A percentile compares a stretch with the other conserved stretches of the same genome.
Evolutionary conservation across 176 grass and related monocot species (phyloP).

Genomic region (Eragrostis curvula): DNA sequence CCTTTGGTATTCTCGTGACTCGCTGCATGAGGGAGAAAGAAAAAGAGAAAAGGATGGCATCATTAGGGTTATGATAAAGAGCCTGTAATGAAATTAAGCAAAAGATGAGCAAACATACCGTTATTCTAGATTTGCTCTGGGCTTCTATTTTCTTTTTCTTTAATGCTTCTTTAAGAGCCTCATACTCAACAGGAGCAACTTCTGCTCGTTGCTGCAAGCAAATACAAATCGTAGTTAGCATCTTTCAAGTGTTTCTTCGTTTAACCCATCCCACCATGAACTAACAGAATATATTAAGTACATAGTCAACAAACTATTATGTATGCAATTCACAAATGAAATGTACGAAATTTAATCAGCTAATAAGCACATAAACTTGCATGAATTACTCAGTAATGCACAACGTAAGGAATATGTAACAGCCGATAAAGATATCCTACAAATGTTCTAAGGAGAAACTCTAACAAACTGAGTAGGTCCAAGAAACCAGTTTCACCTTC

Average conservation of each 20-base stretch:
- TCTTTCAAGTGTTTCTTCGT: background rate
- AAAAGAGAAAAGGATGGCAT: background rate
- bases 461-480: background rate
- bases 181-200: slow-evolving; percentile 61
- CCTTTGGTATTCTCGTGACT: slow-evolving; percentile 72
- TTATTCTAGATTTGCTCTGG: slow-evolving; percentile 68
- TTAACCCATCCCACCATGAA: background rate
- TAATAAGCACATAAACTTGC: background rate
- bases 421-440: background rate
- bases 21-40: slow-evolving; percentile 49
- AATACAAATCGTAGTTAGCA: slow-evolving; percentile 35
- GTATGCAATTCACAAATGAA: slow-evolving; percentile 8
- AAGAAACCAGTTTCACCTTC: slow-evolving; percentile 61
- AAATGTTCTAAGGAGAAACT: background rate
- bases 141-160: slow-evolving; percentile 73
- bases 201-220: slow-evolving; percentile 60
- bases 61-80: slow-evolving; percentile 11
- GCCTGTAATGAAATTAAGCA: background rate
- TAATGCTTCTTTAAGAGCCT: slow-evolving; percentile 54
- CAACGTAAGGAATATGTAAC: slow-evolving; percentile 2
- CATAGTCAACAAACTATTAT: slow-evolving; percentile 10
- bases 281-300: slow-evolving; percentile 17
- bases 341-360: slow-evolving; percentile 14
- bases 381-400: background rate
- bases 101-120: slow-evolving; percentile 50